Percentiles rank a stretch among this genome's conserved stretches.
Conservation (phyloP, 495 filamentous ascomycete genomes). For the Sordaria brevicollis region DNA sequence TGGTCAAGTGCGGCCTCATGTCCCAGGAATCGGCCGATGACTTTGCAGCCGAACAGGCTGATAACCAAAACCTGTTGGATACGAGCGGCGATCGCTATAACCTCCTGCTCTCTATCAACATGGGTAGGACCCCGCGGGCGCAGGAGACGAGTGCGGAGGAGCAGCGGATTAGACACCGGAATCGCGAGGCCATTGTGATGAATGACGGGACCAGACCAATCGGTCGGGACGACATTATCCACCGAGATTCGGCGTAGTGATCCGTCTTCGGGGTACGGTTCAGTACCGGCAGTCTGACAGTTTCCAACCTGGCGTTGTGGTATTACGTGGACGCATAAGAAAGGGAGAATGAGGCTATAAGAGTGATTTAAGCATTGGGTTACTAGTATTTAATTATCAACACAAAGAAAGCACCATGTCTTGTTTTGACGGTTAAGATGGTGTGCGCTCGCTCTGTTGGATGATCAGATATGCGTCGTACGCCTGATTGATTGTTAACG, state of each 20-base stretch:
- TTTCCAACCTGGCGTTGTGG: too few species aligned
- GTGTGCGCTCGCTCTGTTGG: not conserved
- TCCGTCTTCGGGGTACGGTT: not conserved
- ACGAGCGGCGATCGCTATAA: conserved; percentile 14
- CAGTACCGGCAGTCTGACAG: not conserved
- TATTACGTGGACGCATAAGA: not conserved
- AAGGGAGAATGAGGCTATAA: not conserved
- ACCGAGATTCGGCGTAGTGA: conserved; percentile 25
- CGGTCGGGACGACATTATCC: conserved; percentile 48
- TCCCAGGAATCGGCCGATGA: conserved; percentile 10
- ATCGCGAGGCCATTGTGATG: conserved; percentile 55
- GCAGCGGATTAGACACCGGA: conserved; percentile 40
- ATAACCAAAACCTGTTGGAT: conserved; percentile 1
- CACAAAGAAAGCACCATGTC: not conserved
- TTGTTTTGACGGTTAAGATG: not conserved
- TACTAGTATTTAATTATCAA: not conserved
- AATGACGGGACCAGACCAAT: conserved; percentile 49
- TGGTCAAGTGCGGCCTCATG: conserved; percentile 31
- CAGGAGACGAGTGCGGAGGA: conserved; percentile 33
- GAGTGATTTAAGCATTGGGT: not conserved
- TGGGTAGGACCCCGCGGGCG: conserved; percentile 21
- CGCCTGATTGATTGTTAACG: not conserved
- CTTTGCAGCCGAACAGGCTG: conserved; percentile 3
- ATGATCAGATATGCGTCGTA: not conserved
- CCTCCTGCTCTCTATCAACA: conserved; percentile 23